Base-by-base conservation (phyloP, 345 rosid genomes). In the Dimocarpus longan region DNA sequence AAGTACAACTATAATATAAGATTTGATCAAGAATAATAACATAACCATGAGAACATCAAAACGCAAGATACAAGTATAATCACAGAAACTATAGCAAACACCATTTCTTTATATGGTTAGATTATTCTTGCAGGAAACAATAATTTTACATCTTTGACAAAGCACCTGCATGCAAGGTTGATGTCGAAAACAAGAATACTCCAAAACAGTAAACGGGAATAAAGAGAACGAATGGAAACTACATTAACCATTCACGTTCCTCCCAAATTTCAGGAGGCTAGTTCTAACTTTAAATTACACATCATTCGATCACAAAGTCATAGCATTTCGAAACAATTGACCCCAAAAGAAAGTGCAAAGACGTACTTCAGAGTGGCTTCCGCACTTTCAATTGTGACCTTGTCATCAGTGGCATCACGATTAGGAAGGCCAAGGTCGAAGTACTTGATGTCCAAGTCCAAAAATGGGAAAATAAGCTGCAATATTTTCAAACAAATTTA, bases 381-480 rank as follows among this genome's bases (percentile, higher is more conserved):
- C 12, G 92, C 95, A 78, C 93, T 90, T 77, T 89, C 88, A 52
- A 89, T 18, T 15, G 95, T 91, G 63, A 91, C 91, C 79, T 82
- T 79, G 69, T 91, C 95, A 81, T 87, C 85, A 22, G 95, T 91
- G 72, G 90, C 91, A 83, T 91, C 93, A 44, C 92, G 91, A 67
- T 90, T 75, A 24, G 82, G 87, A 63, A 89, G 88, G 40, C 95
- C 92, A 43, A 91, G 95, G 76, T 91, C 95, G 32, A 80, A 90
- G 76, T 91, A 91, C 82, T 89, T 91, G 68, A 91, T 87, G 75
- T 91, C 93, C 92, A 91, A 78, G 42, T 90, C 92, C 90, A 91
- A 39, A 82, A 91, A 91, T 5, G 99, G 99, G 19, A 92, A 84
- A 82, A 96, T 90, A 77, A 96, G 99, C 99, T 96, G 91, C 77